Base-by-base conservation (phyloP, 2,329 filamentous ascomycete species). In the Cephalotrichum gorgonifer region DNA sequence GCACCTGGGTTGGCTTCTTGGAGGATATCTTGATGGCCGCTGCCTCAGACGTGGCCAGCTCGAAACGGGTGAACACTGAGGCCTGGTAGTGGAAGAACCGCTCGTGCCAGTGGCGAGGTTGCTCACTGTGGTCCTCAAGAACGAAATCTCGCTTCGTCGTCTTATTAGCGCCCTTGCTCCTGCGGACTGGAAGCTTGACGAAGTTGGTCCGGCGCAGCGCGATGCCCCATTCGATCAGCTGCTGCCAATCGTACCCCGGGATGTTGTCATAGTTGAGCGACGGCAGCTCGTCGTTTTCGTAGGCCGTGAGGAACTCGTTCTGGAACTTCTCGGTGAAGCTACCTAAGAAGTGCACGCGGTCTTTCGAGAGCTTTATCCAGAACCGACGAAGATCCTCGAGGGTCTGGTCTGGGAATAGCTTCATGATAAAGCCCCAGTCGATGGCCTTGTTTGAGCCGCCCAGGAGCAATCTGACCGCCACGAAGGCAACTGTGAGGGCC, bases 201-300 rank as follows among this genome's bases (percentile, higher is more conserved):
- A 69, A 68, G 48, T 72, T 66, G 27, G 70, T 63, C 1, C 65
- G 65, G 23, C 71, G 64, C 4, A 78, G 75, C 22, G 72, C 69
- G 54, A 79, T 67, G 1, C 81, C 75, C 86, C 86, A 91, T 31
- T 74, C 69, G 43, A 89, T 74, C 6, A 90, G 63, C 4, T 61
- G 63, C 9, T 69, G 64, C 85, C 86, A 89, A 58, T 90, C 82
- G 51, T 87, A 88, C 2, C 74, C 72, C 35, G 75, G 62, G 1
- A 81, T 71, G 43, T 84, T 66, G 46, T 85, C 72, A 54, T 78
- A 86, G 59, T 88, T 70, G 20, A 90, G 69, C 2, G 70, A 62
- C 2, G 79, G 74, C 1, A 90, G 55, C 52, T 83, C 73, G 8
- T 75, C 74, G 2, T 69, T 71, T 54, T 81, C 76, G 54, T 88